Base-by-base conservation (phyloP, 2,329 filamentous ascomycete genomes). In the Dactylonectria estremocensis region DNA sequence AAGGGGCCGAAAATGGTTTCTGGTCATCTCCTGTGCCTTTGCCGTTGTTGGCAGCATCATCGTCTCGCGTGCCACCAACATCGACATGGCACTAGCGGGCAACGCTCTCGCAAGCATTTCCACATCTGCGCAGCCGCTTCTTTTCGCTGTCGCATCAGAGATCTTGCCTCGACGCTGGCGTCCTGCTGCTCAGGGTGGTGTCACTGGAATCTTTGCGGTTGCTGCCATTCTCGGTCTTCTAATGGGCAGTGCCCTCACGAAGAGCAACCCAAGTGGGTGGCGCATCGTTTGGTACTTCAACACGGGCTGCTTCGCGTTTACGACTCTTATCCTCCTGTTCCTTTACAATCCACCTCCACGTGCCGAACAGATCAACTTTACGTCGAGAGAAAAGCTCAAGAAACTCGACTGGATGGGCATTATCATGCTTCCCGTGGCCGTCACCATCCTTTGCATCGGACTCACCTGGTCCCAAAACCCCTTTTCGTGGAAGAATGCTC, bases 331-430 rank as follows among this genome's bases (percentile, higher is more conserved):
- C 20, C 13, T 14, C 20, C 20, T 50, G 20, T 50, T 50, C 20
- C n/a, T 22, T 3, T 50, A 50, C 48, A 31, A 50, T 24, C 48
- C 48, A 14, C 20, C 48, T 16, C 48, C 48, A 18, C n/a, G 48
- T n/a, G 48, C 13, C 11, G n/a, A 24, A 18, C 48, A 50, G 28
- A 14, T 50, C 28, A n/a, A 14, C 18, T 24, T 50, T 14, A 50
- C 48, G 20, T 50, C 28, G 48, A 24, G 11, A n/a, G 20, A 50
- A 50, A 50, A 50, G 48, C 28, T 49, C 18, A 49, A 49, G 45
- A 49, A 20, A 24, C 48, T 50, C 13, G 48, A 50, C n/a, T 50
- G 48, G 48, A 9, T 31, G 20, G 48, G 48, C 48, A 50, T 50
- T 24, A 24, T 16, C n/a, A 16, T 50, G n/a, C 48, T 50, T 50